phyloP scores from a whole-genome alignment of 805 yeast genomes.

The Starmerella ratchasimensis region DNA sequence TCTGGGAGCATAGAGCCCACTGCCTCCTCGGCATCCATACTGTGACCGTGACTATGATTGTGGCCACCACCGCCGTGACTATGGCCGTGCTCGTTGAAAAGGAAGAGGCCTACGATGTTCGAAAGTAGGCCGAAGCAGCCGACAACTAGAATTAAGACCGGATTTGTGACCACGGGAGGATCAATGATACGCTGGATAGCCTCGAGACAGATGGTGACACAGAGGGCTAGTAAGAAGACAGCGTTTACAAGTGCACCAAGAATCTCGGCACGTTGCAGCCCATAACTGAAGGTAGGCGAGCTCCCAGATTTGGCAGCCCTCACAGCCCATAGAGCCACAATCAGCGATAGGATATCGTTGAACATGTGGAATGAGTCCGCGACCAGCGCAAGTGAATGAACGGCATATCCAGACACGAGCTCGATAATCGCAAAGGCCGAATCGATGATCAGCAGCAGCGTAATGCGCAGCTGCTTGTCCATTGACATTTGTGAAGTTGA shows the following conservation, averaged over 20 bases:
- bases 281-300: constrained; percentile 83
- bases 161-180: constrained; percentile 68
- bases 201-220: constrained; percentile 83
- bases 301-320: constrained; percentile 73
- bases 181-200: constrained; percentile 79
- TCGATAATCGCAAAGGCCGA: constrained; percentile 75
- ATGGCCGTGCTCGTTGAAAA: constrained; percentile 60
- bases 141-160: constrained; percentile 67
- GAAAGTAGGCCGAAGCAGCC: constrained; percentile 75
- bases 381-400: constrained; percentile 83
- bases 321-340: constrained; percentile 95
- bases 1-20: constrained; percentile 15
- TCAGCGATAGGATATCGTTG: constrained; percentile 77
- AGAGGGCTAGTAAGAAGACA: constrained; percentile 79
- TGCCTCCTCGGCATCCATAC: background rate
- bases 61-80: constrained; percentile 34
- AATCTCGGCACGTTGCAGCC: constrained; percentile 96
- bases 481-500: constrained; percentile 15
- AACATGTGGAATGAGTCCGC: constrained; percentile 98
- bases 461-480: constrained; percentile 56
- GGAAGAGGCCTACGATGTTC: constrained; percentile 65
- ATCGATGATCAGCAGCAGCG: constrained; percentile 59
- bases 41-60: constrained; percentile 26
- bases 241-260: constrained; percentile 91
- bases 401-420: constrained; percentile 63